Evolutionary conservation across 1,139 yeast species (phyloP).

Genomic region (Magnusiomyces tetraspermus): DNA sequence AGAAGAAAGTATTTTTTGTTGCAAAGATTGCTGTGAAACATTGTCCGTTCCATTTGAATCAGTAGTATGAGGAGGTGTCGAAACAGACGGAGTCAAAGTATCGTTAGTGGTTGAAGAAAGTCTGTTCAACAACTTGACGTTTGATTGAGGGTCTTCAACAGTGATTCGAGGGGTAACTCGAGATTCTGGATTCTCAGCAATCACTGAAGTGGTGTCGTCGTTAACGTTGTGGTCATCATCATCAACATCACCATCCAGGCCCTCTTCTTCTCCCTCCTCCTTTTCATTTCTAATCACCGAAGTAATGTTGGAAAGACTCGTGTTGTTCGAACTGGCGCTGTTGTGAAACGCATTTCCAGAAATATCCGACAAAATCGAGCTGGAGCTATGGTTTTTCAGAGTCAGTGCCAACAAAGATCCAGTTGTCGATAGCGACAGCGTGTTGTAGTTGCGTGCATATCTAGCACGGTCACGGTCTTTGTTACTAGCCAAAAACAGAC

Average conservation of each 20-base stretch:
- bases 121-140: constrained; percentile 5
- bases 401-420: background rate
- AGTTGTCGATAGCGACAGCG: constrained; percentile 9
- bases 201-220: no score
- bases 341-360: background rate
- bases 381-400: background rate
- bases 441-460: constrained; percentile 15
- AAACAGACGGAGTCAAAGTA: constrained; percentile 10
- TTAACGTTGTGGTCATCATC: no score
- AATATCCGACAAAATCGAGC: background rate
- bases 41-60: background rate
- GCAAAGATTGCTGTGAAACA: no score
- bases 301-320: background rate
- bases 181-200: background rate
- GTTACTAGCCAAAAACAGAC: no score
- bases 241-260: no score
- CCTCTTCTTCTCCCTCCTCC: no score
- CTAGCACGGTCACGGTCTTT: constrained; percentile 17
- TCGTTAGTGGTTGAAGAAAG: constrained; percentile 11
- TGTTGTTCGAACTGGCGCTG: background rate
- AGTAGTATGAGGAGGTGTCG: background rate
- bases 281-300: background rate
- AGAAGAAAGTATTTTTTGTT: no score
- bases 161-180: background rate
- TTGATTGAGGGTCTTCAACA: background rate